Percentiles rank a stretch among this genome's conserved stretches.
phyloP scores from a whole-genome alignment of 345 rosid genomes.

The Acer yangbiense region DNA sequence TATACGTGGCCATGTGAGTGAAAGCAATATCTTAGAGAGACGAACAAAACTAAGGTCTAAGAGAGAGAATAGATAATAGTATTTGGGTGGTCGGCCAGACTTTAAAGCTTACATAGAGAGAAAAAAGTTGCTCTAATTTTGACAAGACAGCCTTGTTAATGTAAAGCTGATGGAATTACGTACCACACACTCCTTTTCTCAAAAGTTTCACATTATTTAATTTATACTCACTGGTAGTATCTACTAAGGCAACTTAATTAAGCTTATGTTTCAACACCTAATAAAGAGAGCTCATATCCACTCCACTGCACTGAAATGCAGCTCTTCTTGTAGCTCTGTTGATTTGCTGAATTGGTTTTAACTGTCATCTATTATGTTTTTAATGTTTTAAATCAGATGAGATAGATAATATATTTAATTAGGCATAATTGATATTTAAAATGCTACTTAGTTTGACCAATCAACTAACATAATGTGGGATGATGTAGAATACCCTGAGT shows the following conservation, averaged over 20 bases:
- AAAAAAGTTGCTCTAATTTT: constrained; percentile 55
- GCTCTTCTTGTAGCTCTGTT: background rate
- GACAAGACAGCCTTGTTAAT: constrained; percentile 59
- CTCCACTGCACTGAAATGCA: background rate
- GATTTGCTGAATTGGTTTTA: background rate
- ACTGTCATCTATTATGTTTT: background rate
- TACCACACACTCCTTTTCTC: constrained; percentile 43
- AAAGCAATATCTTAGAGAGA: constrained; percentile 37
- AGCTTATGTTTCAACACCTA: background rate
- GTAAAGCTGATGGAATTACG: constrained; percentile 56
- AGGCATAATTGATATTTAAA: background rate
- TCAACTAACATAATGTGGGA: background rate
- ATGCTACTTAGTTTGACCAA: background rate
- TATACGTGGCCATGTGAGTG: constrained; percentile 67
- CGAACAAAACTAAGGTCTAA: constrained; percentile 21
- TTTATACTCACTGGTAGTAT: constrained; percentile 13
- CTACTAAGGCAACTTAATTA: background rate
- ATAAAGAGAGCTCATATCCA: background rate
- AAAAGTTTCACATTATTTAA: constrained; percentile 43
- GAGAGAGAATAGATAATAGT: constrained; percentile 20
- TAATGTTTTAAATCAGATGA: too few species aligned
- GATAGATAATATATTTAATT: too few species aligned
- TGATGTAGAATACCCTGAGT: background rate
- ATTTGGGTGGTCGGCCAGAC: constrained; percentile 38
- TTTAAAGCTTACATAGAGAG: constrained; percentile 30